Conservation (phyloP, 2,329 filamentous ascomycete genomes). For the Didymella glomerata region DNA sequence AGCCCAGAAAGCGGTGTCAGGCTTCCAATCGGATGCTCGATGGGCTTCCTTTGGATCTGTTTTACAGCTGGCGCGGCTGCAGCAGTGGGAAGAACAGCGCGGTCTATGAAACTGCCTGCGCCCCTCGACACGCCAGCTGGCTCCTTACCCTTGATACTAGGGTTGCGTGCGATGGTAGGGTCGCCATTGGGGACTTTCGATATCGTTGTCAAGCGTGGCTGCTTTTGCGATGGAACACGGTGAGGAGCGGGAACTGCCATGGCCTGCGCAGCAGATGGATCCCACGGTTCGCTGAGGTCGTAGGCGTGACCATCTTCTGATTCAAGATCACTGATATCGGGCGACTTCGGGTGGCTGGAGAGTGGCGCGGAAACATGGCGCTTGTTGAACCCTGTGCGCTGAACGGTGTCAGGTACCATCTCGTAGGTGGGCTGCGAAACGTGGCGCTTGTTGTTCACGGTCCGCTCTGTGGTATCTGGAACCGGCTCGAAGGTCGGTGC, state of each 20-base stretch:
- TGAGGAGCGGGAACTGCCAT: constrained; percentile 31
- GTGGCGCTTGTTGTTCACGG: constrained; percentile 38
- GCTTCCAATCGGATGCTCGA: constrained; percentile 19
- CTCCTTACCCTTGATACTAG: constrained; percentile 46
- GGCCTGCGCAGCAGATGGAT: constrained; percentile 37
- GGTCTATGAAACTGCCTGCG: constrained; percentile 44
- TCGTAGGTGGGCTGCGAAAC: constrained; percentile 33
- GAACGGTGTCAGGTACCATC: constrained; percentile 22
- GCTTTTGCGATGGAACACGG: constrained; percentile 33
- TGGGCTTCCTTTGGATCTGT: constrained; percentile 36
- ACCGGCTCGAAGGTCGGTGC: constrained; percentile 24
- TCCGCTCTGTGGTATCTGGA: constrained; percentile 25
- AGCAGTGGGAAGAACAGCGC: constrained; percentile 25
- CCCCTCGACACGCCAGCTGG: constrained; percentile 39
- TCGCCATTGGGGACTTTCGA: constrained; percentile 31
- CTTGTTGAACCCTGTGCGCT: constrained; percentile 29
- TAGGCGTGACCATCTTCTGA: constrained; percentile 41
- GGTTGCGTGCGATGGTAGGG: constrained; percentile 28
- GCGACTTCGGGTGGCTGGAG: constrained; percentile 32
- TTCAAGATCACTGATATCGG: constrained; percentile 38
- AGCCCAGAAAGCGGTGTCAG: constrained; percentile 38
- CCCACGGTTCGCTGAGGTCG: constrained; percentile 49
- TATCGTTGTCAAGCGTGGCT: constrained; percentile 29
- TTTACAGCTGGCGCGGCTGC: constrained; percentile 27
- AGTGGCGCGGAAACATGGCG: constrained; percentile 49